Evolutionary conservation across 176 grass and related monocot genomes (phyloP).

Genomic region (Phoenix roebelenii): DNA sequence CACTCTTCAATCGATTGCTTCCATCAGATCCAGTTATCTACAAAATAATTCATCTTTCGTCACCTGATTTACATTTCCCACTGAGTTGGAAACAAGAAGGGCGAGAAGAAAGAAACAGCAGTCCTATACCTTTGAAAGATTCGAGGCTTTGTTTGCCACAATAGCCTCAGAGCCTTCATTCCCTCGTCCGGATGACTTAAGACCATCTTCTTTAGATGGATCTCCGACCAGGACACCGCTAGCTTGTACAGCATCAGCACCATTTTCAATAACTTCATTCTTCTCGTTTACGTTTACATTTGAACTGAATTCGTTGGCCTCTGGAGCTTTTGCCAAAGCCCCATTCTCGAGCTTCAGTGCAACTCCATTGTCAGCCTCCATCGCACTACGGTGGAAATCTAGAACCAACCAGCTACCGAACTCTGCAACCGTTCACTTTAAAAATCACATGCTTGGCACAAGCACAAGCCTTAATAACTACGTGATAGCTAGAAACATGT

Average conservation of each 20-base stretch:
- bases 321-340: background rate
- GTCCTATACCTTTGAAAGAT: conserved; percentile 1
- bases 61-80: too few relatives aligned
- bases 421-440: conserved; percentile 1
- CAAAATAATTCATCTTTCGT: conserved; percentile 1
- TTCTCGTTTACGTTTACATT: conserved; percentile 12
- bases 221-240: background rate
- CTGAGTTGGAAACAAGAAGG: too few relatives aligned
- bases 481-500: background rate
- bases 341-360: background rate
- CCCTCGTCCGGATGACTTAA: background rate
- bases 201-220: background rate
- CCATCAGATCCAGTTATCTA: conserved; percentile 53
- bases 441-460: background rate
- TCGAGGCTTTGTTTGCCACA: background rate
- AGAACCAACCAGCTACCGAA: background rate
- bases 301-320: background rate
- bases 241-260: background rate
- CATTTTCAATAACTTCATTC: background rate
- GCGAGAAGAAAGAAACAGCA: background rate
- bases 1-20: conserved; percentile 20
- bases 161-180: conserved; percentile 15
- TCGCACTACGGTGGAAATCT: background rate
- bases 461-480: background rate
- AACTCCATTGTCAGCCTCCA: conserved; percentile 6